These are phyloP conservation scores for Cytospora piceicola DNA, from an alignment of 2,329 filamentous ascomycete genomes.

Conservation along the genomic window DNA sequence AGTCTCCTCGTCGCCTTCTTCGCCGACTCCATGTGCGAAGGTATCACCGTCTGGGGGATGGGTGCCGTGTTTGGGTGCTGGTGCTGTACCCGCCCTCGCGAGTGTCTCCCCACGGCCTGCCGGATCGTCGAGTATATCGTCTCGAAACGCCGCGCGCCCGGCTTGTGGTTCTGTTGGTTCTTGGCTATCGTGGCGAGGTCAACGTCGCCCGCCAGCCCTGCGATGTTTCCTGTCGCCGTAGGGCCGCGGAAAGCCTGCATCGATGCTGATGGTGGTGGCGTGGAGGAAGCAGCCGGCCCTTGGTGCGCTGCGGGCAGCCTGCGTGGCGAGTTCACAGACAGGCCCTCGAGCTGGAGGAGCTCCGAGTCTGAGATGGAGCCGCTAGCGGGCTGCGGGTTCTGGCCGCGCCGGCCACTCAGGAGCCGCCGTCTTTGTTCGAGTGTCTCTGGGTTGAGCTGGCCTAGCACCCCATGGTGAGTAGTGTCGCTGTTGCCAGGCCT, in stretches of 20 bases:
- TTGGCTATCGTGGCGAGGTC: conserved; percentile 22
- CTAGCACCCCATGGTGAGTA: conserved; percentile 28
- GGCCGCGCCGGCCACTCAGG: conserved; percentile 29
- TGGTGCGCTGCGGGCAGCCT: conserved; percentile 10
- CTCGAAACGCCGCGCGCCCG: conserved; percentile 35
- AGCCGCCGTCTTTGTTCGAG: conserved; percentile 31
- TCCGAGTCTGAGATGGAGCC: conserved; percentile 40
- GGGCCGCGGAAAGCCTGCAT: conserved; percentile 8
- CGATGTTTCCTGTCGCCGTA: conserved; percentile 3
- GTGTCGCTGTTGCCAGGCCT: conserved; percentile 7
- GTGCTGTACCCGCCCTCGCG: conserved; percentile 16
- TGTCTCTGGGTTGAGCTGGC: conserved; percentile 28
- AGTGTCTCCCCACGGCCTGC: conserved; percentile 34
- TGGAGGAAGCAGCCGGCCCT: conserved; percentile 19
- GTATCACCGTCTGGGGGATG: conserved; percentile 26
- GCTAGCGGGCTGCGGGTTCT: conserved; percentile 27
- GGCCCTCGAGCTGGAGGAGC: conserved; percentile 40
- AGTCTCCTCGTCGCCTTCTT: conserved; percentile 21
- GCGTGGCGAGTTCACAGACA: conserved; percentile 39
- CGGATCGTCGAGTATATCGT: conserved; percentile 40
- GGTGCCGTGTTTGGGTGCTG: conserved; percentile 22
- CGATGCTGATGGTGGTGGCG: conserved; percentile 14
- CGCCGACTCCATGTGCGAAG: conserved; percentile 29
- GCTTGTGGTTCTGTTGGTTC: conserved; percentile 33
- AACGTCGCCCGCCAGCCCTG: conserved; percentile 11